phyloP scores from a whole-genome alignment of 2,329 filamentous ascomycete species.

The Thelonectria rubi region DNA sequence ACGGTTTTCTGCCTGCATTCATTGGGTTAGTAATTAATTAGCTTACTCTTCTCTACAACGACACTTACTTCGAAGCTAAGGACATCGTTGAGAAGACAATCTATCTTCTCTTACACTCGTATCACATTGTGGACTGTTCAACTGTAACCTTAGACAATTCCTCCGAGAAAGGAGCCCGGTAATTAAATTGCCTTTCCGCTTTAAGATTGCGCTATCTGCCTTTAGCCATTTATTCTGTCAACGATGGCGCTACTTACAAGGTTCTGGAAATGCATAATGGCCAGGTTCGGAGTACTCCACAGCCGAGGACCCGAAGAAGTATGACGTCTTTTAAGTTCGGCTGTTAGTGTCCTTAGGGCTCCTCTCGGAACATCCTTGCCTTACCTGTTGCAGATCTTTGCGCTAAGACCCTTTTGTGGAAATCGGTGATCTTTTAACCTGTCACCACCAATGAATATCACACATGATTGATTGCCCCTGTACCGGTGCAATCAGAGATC shows the following conservation, averaged over 20 bases:
- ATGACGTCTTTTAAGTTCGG: slow-evolving; percentile 1
- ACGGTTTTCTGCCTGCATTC: too few species aligned
- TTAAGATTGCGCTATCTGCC: slow-evolving; percentile 3
- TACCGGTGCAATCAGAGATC: too few species aligned
- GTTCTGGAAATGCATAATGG: slow-evolving; percentile 1
- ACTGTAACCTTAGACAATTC: too few species aligned
- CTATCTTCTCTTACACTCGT: too few species aligned
- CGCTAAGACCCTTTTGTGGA: background rate
- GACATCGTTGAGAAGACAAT: too few species aligned
- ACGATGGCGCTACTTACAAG: background rate
- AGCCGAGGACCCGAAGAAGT: slow-evolving; percentile 5
- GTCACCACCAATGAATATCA: too few species aligned
- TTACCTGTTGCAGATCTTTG: background rate
- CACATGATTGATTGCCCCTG: too few species aligned
- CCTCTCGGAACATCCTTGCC: background rate
- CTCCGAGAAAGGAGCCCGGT: background rate
- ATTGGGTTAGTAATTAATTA: too few species aligned
- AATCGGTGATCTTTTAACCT: too few species aligned
- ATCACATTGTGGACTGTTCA: too few species aligned
- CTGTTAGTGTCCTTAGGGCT: background rate
- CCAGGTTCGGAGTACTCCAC: slow-evolving; percentile 5
- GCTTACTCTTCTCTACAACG: too few species aligned
- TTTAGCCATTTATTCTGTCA: background rate
- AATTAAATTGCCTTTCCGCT: slow-evolving; percentile 4
- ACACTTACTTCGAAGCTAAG: too few species aligned